A percentile compares a stretch with the other conserved stretches of the same genome.
Conservation (phyloP, 1,139 yeast genomes). For the Geotrichum citri-aurantii region DNA sequence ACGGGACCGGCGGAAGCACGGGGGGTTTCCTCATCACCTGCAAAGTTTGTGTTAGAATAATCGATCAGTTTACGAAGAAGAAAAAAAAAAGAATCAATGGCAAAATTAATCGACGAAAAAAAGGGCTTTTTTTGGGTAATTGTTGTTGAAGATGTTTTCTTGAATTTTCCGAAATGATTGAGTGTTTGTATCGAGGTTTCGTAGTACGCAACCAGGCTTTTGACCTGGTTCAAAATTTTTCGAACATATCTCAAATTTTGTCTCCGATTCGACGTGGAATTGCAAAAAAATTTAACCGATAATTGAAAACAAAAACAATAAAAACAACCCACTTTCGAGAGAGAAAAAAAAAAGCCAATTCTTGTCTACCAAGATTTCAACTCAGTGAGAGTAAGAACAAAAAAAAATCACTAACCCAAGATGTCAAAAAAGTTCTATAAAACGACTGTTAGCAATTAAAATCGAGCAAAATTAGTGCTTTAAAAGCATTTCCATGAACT, state of each 20-base stretch:
- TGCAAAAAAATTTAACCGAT: neutral
- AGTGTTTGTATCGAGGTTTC: neutral
- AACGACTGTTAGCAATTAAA: neutral
- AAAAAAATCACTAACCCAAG: slow-evolving; percentile 22
- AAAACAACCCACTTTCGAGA: neutral
- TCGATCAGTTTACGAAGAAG: too few species aligned
- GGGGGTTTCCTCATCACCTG: slow-evolving; percentile 57
- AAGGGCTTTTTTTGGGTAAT: neutral
- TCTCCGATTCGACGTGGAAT: neutral
- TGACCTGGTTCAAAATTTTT: neutral
- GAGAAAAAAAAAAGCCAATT: neutral
- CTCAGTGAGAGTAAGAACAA: neutral
- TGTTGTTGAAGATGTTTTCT: neutral
- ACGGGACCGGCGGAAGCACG: slow-evolving; percentile 41
- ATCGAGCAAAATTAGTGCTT: too few species aligned
- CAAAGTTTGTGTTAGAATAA: too few species aligned
- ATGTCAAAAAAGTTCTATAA: slow-evolving; percentile 31
- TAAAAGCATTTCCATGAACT: too few species aligned
- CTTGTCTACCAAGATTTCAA: neutral
- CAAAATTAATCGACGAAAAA: neutral
- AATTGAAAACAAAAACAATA: neutral
- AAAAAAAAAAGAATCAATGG: neutral
- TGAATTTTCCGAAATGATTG: neutral
- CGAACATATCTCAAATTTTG: neutral
- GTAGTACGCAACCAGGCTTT: neutral